A percentile compares a stretch with the other conserved stretches of the same genome.
phyloP scores from a whole-genome alignment of 2,329 filamentous ascomycete genomes.

The Fusarium sp. region DNA sequence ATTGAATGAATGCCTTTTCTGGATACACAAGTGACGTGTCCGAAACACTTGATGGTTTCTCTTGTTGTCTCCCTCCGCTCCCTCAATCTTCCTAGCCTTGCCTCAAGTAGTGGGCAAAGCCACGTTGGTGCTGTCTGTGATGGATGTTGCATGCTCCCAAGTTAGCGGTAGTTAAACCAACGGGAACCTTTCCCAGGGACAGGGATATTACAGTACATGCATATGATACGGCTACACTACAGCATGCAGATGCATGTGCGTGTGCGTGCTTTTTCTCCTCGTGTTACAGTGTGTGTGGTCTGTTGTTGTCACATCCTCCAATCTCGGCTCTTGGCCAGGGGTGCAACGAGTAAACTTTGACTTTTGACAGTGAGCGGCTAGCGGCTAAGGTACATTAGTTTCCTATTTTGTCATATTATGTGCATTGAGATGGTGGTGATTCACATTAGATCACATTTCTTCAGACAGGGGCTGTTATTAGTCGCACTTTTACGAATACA shows the following conservation, averaged over 20 bases:
- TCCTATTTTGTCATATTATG: constrained; percentile 26
- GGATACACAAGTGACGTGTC: constrained; percentile 19
- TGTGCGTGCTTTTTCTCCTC: neutral
- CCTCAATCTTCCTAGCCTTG: neutral
- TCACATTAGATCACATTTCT: constrained; percentile 26
- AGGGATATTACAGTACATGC: neutral
- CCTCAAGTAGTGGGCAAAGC: constrained; percentile 1
- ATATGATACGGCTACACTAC: constrained; percentile 4
- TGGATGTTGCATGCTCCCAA: constrained; percentile 25
- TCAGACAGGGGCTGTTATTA: constrained; percentile 17
- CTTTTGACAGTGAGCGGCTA: constrained; percentile 7
- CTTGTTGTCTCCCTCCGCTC: neutral
- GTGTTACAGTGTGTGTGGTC: constrained; percentile 26
- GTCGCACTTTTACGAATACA: neutral
- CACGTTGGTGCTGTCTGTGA: constrained; percentile 34
- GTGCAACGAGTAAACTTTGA: constrained; percentile 17
- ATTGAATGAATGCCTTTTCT: neutral
- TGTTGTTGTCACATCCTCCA: constrained; percentile 33
- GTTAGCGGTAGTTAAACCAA: constrained; percentile 32
- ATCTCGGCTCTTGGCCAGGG: constrained; percentile 28
- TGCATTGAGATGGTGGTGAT: constrained; percentile 21
- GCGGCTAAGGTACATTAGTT: constrained; percentile 28
- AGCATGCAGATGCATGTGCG: constrained; percentile 20
- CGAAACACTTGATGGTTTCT: constrained; percentile 1
- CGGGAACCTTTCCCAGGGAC: constrained; percentile 9